Conservation (phyloP, 2,329 filamentous ascomycete genomes). For the Fusarium redolens region DNA sequence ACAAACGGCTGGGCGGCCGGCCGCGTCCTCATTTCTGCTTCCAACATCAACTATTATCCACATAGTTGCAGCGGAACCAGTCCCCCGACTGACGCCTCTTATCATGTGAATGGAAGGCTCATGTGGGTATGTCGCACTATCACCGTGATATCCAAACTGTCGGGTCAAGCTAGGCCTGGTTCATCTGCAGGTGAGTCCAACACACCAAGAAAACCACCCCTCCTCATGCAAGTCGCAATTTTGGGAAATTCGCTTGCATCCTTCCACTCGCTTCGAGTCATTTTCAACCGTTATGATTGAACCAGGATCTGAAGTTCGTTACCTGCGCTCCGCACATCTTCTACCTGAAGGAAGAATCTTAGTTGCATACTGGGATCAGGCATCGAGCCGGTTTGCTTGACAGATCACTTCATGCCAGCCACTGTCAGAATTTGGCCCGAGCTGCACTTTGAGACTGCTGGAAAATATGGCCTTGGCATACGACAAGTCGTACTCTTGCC, state of each 20-base stretch:
- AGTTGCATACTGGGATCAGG: constrained; percentile 26
- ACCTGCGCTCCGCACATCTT: constrained; percentile 8
- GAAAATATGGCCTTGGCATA: constrained; percentile 4
- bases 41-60: constrained; percentile 6
- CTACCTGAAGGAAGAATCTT: neutral
- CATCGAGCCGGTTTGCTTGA: constrained; percentile 25
- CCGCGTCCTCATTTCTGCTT: constrained; percentile 1
- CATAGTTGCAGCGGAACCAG: constrained; percentile 25
- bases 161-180: constrained; percentile 36
- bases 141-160: constrained; percentile 43
- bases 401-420: constrained; percentile 13
- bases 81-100: constrained; percentile 35
- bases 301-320: constrained; percentile 4
- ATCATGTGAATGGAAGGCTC: constrained; percentile 45
- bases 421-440: constrained; percentile 6
- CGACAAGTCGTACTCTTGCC: constrained; percentile 2
- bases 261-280: constrained; percentile 13
- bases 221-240: constrained; percentile 24
- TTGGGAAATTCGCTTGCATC: constrained; percentile 16
- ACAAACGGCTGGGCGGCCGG: constrained; percentile 6
- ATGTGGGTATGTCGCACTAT: constrained; percentile 34
- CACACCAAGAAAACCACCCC: constrained; percentile 17
- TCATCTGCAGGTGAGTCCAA: constrained; percentile 19
- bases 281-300: constrained; percentile 12
- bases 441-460: constrained; percentile 5